Evolutionary conservation across 2,329 filamentous ascomycete species (phyloP).

Genomic region (Alternaria alternata): DNA sequence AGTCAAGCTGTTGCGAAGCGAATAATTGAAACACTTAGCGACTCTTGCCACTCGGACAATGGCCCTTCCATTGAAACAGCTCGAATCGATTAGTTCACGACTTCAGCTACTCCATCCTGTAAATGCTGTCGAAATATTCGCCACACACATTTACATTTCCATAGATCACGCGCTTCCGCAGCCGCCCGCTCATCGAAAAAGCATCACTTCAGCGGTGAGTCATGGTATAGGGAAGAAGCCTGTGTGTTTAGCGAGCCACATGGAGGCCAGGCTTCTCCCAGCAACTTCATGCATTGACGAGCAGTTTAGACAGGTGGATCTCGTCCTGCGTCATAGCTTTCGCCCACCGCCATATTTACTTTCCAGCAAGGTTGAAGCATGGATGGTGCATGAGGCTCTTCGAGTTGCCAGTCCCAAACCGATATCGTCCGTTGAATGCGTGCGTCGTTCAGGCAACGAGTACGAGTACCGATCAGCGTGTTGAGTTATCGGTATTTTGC

Average conservation of each 20-base stretch:
- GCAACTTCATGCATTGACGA: constrained; percentile 29
- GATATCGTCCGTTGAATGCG: not conserved
- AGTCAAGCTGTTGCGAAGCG: constrained; percentile 5
- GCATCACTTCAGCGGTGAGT: constrained; percentile 25
- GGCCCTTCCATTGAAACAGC: constrained; percentile 1
- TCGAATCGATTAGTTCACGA: constrained; percentile 9
- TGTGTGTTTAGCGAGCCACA: constrained; percentile 27
- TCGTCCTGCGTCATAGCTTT: constrained; percentile 32
- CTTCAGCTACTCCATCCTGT: constrained; percentile 10
- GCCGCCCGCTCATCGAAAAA: constrained; percentile 8
- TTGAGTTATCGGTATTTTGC: constrained; percentile 8
- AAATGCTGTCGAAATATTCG: not conserved
- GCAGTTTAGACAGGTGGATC: constrained; percentile 27
- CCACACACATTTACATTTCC: constrained; percentile 1
- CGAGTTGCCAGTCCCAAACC: constrained; percentile 12
- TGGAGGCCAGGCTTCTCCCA: constrained; percentile 24
- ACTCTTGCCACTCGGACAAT: constrained; percentile 7
- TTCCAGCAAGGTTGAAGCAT: constrained; percentile 15
- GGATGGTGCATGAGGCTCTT: constrained; percentile 22
- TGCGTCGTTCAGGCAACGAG: constrained; percentile 23
- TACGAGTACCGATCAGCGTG: constrained; percentile 8
- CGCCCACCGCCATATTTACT: constrained; percentile 18
- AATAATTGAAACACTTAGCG: constrained; percentile 12
- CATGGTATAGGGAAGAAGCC: constrained; percentile 28
- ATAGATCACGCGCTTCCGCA: constrained; percentile 4